Evolutionary conservation across 345 rosid species (phyloP), one percentile per base, ranked within the genome.

Genomic region (Moricandia arvensis): DNA sequence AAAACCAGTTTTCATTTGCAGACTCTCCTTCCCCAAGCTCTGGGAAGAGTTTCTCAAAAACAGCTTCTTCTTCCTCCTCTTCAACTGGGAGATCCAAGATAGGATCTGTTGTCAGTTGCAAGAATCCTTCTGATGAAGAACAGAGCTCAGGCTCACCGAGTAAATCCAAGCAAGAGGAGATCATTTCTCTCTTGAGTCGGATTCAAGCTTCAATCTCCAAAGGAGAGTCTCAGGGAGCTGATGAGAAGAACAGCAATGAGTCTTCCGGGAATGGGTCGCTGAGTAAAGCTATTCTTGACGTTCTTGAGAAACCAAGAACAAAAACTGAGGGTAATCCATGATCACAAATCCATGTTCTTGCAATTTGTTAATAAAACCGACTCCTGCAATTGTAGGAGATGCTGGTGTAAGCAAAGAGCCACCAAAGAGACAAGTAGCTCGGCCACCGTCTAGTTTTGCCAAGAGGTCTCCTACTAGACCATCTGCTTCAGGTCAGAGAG

Each of bases 121-220:
- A 72, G 61, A 81, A 33, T 58, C 67, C 41, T 17, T 77, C 79
- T 1, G 59, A 78, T 47, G 29, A 78, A 45, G 29, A 59, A 9
- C 29, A 77, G 57, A 68, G 11, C 5, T 55, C 74, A 24, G 61
- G 33, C n/a, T 0, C 3, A 29, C 80, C 85, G 18, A 72, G 77
- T 47, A 59, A 47, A 57, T 49, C 75, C 3, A 77, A 72, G 10
- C 86, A 86, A 72, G 84, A 86, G 41, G 88, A 84, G 82, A 77
- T 86, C 15, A 70, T 86, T 37, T 78, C 89, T 62, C 76, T 86
- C 21, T 79, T 91, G 70, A 79, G 71, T 65, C 83, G 84, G 59
- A 87, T 91, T 70, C 83, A 85, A 63, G 74, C 84, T 83, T 87
- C 95, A 0, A 88, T 91, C 24, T 80, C 91, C 4, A 79, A 81